Evolutionary conservation across 306 rosid species (phyloP), one percentile per base, ranked within the genome.

Genomic region (Medicago lupulina): DNA sequence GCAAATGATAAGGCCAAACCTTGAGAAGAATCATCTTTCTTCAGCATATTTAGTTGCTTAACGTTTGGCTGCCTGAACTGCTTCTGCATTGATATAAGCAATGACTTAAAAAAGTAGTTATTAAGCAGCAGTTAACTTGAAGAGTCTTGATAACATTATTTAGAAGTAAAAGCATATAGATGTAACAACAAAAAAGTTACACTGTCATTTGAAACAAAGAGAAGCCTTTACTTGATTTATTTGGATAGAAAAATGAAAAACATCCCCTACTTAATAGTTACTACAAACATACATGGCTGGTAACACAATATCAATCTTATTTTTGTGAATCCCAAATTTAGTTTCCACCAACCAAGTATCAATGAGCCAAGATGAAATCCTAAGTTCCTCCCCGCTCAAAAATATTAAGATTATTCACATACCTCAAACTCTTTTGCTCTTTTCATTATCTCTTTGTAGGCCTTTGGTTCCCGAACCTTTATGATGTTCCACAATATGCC

Each of bases 401-500:
- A 67, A 57, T n/a, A 53, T 7, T 36, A 75, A 50, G 43, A 59
- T 34, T 63, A 78, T 16, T 75, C 19, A 79, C 75, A 47, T 53
- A 94, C 98, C 98, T 95, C 98, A 64, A 90, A 90, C 51, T 92
- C 98, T 84, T 70, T 87, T 9, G 92, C 87, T 58, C 84, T 90
- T 73, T 79, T 86, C 96, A 92, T 90, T 50, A 95, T 95, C 91
- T 89, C 98, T 86, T 85, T 90, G 76, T 79, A 87, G 57, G 88
- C 96, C 9, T 88, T 89, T 69, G 96, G 98, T 57, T 91, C 96
- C 70, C 93, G 89, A 70, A 79, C 70, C 86, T 92, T 95, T 43
- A 93, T 76, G 79, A 91, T 89, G 71, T 46, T 82, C 98, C 97
- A 95, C 82, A 95, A 77, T 65, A 95, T 62, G 59, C 97, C 98